Conservation (phyloP, 176 grass and related monocot species). For the Calamus simplicifolius region DNA sequence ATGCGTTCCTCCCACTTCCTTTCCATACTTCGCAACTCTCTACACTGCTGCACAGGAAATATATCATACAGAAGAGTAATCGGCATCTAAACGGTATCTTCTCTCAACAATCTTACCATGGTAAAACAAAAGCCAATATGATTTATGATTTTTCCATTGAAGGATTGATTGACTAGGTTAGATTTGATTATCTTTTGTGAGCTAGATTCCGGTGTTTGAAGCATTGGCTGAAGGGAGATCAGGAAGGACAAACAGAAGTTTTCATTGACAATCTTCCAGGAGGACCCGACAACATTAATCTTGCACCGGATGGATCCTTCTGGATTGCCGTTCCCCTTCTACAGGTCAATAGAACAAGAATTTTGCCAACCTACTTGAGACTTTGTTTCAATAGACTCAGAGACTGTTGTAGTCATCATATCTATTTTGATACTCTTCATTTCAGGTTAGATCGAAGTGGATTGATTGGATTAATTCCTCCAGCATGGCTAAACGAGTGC, state of each 20-base stretch:
- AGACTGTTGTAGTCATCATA: background rate
- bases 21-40: too few species aligned
- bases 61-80: too few species aligned
- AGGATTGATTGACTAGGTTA: too few species aligned
- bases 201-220: constrained; percentile 49
- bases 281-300: constrained; percentile 57
- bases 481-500: constrained; percentile 20
- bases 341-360: constrained; percentile 24
- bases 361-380: background rate
- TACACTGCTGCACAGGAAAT: too few species aligned
- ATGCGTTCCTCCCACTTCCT: too few species aligned
- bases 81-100: too few species aligned
- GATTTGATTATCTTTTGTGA: background rate
- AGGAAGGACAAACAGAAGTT: constrained; percentile 30
- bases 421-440: background rate
- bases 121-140: too few species aligned
- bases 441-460: constrained; percentile 25
- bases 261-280: constrained; percentile 70
- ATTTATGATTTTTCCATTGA: too few species aligned
- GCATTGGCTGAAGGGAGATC: constrained; percentile 65
- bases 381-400: too few species aligned
- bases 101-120: too few species aligned
- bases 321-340: constrained; percentile 44
- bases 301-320: constrained; percentile 61
- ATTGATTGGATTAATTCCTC: constrained; percentile 29